phyloP scores from a whole-genome alignment of 257 asterid genomes.

The Knoxia roxburghii region DNA sequence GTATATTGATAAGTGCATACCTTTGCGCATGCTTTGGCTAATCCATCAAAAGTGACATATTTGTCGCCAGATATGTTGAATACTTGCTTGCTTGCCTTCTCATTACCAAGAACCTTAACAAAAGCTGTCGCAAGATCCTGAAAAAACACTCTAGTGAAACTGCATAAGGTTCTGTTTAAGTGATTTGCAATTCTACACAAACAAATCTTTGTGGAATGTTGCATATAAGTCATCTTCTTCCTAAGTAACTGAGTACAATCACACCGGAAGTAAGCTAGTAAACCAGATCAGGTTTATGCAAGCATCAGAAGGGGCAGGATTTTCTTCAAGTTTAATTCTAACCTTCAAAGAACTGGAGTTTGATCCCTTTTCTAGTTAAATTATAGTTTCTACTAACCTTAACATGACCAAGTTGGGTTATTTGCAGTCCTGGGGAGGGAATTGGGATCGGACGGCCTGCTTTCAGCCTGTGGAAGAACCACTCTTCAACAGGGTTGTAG shows the following conservation, averaged over 20 bases:
- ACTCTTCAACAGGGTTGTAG: slow-evolving; percentile 97
- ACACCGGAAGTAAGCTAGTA: no score
- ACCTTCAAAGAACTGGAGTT: neutral
- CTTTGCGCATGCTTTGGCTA: slow-evolving; percentile 96
- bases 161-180: neutral
- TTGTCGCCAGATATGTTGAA: slow-evolving; percentile 94
- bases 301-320: neutral
- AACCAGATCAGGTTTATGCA: no score
- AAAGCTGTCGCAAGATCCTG: slow-evolving; percentile 93
- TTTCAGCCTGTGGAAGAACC: slow-evolving; percentile 98
- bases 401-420: slow-evolving; percentile 96
- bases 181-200: neutral
- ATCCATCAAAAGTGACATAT: slow-evolving; percentile 91
- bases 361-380: neutral
- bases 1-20: slow-evolving; percentile 23
- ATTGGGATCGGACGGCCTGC: slow-evolving; percentile 94
- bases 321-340: neutral
- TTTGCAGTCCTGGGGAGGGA: slow-evolving; percentile 85
- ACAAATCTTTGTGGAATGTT: no score
- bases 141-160: slow-evolving; percentile 11
- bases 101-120: slow-evolving; percentile 81
- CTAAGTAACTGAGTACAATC: no score
- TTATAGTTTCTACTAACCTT: slow-evolving; percentile 43
- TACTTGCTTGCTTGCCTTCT: slow-evolving; percentile 79
- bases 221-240: no score